Evolutionary conservation across 208 protist genomes (phyloP).

Genomic region (Acanthamoeba lenticulata): DNA sequence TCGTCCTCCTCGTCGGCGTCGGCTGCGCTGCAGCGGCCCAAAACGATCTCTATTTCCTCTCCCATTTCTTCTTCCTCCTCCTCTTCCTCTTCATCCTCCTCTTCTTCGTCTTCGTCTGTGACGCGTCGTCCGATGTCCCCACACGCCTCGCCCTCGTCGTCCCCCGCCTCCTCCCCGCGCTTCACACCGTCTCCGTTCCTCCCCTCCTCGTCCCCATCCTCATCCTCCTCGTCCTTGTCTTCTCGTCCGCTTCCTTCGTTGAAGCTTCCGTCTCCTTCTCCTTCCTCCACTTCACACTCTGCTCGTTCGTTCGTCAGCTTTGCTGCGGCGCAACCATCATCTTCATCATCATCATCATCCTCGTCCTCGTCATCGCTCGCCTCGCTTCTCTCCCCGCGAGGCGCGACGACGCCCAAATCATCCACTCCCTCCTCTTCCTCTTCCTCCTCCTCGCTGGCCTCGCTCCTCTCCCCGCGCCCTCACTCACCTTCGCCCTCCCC

Average conservation of each 20-base stretch:
- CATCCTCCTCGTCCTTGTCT: not conserved
- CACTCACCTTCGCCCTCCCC: not conserved
- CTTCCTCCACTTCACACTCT: not conserved
- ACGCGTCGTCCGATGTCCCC: too few relatives aligned
- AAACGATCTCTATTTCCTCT: not conserved
- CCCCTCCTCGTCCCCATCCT: not conserved
- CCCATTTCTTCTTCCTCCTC: not conserved
- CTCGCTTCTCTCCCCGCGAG: not conserved
- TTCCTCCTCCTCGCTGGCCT: not conserved
- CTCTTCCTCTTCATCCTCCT: not conserved
- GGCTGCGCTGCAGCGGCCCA: not conserved
- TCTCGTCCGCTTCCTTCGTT: not conserved
- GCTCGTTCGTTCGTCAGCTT: not conserved
- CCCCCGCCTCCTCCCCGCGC: slow-evolving; percentile 19
- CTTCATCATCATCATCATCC: not conserved
- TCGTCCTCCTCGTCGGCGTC: not conserved
- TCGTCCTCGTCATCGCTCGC: not conserved
- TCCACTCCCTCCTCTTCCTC: too few relatives aligned
- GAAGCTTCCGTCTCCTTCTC: slow-evolving; percentile 4
- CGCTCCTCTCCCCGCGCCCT: not conserved
- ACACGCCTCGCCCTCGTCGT: too few relatives aligned
- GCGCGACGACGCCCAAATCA: not conserved
- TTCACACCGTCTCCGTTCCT: not conserved
- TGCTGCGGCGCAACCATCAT: too few relatives aligned
- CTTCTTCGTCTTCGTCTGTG: not conserved